Base-by-base conservation (phyloP, 495 filamentous ascomycete species). In the Daldinia loculata region DNA sequence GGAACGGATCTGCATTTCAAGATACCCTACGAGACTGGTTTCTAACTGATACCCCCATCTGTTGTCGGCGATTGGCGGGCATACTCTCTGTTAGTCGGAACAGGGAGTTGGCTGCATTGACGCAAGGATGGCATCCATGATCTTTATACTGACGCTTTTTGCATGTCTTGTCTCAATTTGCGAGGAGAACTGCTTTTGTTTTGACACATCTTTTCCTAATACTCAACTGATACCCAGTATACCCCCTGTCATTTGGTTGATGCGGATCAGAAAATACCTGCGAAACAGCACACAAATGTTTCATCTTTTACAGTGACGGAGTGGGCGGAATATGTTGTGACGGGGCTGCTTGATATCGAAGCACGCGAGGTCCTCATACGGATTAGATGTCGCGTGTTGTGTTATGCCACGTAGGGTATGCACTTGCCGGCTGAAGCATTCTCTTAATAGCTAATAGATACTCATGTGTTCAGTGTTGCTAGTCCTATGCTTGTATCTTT, bases 1-100 rank as follows among this genome's bases (percentile, higher is more conserved):
- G 81, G 80, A 79, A 78, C 81, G 81, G 83, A 80, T 84, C 80
- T 85, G 83, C 83, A 84, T 85, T 84, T 85, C 80, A 80, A 84
- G 82, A 84, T 83, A 84, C 83, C 83, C 82, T 77, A 74, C 79
- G 72, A 83, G 81, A 83, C 79, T 83, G 80, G 78, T 82, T 53
- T 80, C 76, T 78, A 77, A 74, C 80, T 81, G 80, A 83, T 84
- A 83, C 81, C 79, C 80, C 71, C 70, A 75, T 76, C 72, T 80
- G 63, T 61, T 75, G 74, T 69, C 61, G 67, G 61, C 62, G 65
- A 61, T 70, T 59, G 70, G 56, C 67, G 56, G 43, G 29, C 41
- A 36, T 57, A 60, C 59, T 55, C 61, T 64, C 38, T 61, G 38
- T 63, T 27, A 17, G 60, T 66, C 55, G 17, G 26, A 32, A 61